Base-by-base conservation (phyloP, 2,329 filamentous ascomycete genomes). In the Madurella mycetomatis region DNA sequence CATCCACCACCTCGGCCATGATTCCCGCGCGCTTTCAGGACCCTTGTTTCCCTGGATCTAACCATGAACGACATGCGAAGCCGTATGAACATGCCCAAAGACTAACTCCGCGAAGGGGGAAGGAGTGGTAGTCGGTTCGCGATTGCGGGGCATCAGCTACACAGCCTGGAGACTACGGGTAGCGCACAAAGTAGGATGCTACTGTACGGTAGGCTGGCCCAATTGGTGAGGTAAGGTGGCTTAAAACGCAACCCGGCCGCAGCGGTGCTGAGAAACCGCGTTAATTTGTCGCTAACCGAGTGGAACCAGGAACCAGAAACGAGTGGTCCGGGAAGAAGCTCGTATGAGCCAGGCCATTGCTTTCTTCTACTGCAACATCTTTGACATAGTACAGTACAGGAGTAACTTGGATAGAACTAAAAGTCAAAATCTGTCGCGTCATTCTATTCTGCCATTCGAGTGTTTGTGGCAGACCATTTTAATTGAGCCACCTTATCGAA, bases 1-100 rank as follows among this genome's bases (percentile, higher is more conserved):
- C 83, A 65, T 95, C 90, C 72, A 90, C 90, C 72, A 90, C 82
- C 73, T 92, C 88, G 69, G 87, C 85, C 90, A 95, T 95, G 63
- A 62, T 72, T 65, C 60, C 57, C 62, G 48, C 55, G 51, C 54
- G 52, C 51, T 56, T 53, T 54, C 52, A 50, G 39, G 15, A 54
- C 34, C 18, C 47, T 34, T 9, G 30, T 15, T 13, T 45, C 40
- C 49, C 47, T 34, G 40, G 40, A 9, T 46, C 32, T 60, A 53
- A 53, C 53, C 62, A 64, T 64, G 50, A 58, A 61, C 39, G 39
- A 39, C 45, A 49, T 17, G 18, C 34, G 17, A 47, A 41, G 41
- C 31, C 25, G 25, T 11, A 43, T 46, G 40, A 44, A 43, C 44
- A 56, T 61, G 56, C 54, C 54, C 49, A 49, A 52, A 49, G n/a